phyloP scores from a whole-genome alignment of 371 early-diverging fungal genomes.

The Conidiobolus incongruus region DNA sequence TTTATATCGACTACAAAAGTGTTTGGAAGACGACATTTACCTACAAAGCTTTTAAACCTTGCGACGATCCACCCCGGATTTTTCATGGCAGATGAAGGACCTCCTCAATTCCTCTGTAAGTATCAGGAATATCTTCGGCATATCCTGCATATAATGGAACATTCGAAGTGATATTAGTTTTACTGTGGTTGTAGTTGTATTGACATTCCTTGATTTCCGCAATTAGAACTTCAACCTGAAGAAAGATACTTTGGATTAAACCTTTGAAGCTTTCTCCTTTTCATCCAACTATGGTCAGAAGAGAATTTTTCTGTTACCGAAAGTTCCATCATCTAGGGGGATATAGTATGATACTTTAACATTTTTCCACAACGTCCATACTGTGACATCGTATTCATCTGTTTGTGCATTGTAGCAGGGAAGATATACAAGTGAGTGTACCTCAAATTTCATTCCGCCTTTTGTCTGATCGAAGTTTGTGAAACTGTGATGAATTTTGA shows the following conservation, averaged over 20 bases:
- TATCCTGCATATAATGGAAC: not conserved
- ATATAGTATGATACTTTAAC: too few relatives aligned
- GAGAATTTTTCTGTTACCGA: not conserved
- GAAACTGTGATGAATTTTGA: not conserved
- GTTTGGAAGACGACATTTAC: too few relatives aligned
- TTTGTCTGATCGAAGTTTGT: not conserved
- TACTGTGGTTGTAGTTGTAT: too few relatives aligned
- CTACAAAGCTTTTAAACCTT: too few relatives aligned
- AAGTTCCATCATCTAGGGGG: not conserved
- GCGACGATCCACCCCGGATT: not conserved
- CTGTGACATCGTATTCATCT: not conserved
- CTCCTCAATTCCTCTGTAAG: conserved; percentile 1
- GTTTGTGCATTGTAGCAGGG: not conserved
- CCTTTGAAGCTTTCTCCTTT: not conserved
- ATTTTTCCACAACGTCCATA: not conserved
- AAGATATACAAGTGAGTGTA: not conserved
- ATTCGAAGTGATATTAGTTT: not conserved
- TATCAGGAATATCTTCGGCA: not conserved
- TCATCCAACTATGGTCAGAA: not conserved
- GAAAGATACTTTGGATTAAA: not conserved
- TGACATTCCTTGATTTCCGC: too few relatives aligned
- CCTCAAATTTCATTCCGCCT: not conserved
- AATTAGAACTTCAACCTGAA: too few relatives aligned
- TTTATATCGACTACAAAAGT: too few relatives aligned
- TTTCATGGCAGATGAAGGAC: not conserved